These are phyloP conservation scores for Coemansia sp. DNA, from an alignment of 192 early-diverging fungal species.

Conservation along the genomic window DNA sequence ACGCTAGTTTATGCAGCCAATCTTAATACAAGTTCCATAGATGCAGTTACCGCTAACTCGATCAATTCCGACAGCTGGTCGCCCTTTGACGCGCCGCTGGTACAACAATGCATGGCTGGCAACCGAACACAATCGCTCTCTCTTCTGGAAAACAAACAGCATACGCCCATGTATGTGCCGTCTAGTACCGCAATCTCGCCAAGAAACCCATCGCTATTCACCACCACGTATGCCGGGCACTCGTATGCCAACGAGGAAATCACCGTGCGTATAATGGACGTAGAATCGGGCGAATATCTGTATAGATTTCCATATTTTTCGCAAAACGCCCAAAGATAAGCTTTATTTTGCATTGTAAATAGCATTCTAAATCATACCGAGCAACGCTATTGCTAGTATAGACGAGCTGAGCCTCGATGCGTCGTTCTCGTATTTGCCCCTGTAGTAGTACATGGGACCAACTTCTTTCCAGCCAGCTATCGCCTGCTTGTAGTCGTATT, in stretches of 20 bases:
- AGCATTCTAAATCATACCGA: too few species aligned
- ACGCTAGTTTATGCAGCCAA: too few species aligned
- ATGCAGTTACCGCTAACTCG: too few species aligned
- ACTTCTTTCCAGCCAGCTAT: slow-evolving; percentile 48
- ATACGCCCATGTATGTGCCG: slow-evolving; percentile 18
- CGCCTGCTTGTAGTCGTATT: slow-evolving; percentile 44
- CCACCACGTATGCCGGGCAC: slow-evolving; percentile 30
- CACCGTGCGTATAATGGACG: slow-evolving; percentile 25
- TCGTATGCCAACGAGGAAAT: slow-evolving; percentile 25
- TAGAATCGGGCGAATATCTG: slow-evolving; percentile 44
- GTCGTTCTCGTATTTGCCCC: slow-evolving; percentile 40
- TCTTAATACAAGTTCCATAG: too few species aligned
- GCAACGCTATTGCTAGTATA: too few species aligned
- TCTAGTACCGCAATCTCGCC: background rate
- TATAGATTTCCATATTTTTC: slow-evolving; percentile 14
- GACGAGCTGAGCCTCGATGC: slow-evolving; percentile 1
- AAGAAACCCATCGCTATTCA: slow-evolving; percentile 8
- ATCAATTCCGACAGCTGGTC: slow-evolving; percentile 26
- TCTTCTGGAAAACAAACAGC: slow-evolving; percentile 16
- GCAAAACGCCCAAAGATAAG: background rate
- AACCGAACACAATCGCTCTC: slow-evolving; percentile 3
- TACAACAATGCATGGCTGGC: slow-evolving; percentile 20
- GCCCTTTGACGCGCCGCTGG: slow-evolving; percentile 22
- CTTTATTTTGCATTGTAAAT: too few species aligned
- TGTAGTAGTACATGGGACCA: slow-evolving; percentile 48